phyloP scores from a whole-genome alignment of 1,284 basidiomycete species.

The Caloboletus firmus region DNA sequence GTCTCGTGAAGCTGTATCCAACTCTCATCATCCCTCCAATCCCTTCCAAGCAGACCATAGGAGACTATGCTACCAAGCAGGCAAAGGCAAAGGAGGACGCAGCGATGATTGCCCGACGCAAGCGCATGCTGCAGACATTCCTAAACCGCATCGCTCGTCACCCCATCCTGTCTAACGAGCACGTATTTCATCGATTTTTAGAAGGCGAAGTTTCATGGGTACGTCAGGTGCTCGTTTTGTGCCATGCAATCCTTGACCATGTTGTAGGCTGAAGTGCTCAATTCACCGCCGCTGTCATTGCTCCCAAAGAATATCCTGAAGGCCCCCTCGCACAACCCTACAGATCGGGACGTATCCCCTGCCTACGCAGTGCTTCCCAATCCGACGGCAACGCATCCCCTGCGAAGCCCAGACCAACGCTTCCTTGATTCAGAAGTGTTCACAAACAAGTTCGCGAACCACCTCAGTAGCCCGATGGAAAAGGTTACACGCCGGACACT shows the following conservation, averaged over 20 bases:
- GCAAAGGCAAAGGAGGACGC: slow-evolving; percentile 96
- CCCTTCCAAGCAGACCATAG: slow-evolving; percentile 93
- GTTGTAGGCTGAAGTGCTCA: slow-evolving; percentile 80
- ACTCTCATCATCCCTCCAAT: slow-evolving; percentile 98
- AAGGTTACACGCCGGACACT: slow-evolving; percentile 90
- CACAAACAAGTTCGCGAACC: slow-evolving; percentile 93
- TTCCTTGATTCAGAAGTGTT: slow-evolving; percentile 97
- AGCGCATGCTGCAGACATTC: slow-evolving; percentile 95
- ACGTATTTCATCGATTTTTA: slow-evolving; percentile 93
- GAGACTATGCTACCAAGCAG: slow-evolving; percentile 98
- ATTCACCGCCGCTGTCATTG: slow-evolving; percentile 86
- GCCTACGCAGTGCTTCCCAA: slow-evolving; percentile 87
- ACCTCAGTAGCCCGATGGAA: slow-evolving; percentile 91
- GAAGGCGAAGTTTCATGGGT: slow-evolving; percentile 97
- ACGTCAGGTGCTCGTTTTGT: slow-evolving; percentile 15
- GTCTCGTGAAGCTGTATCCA: slow-evolving; percentile 87
- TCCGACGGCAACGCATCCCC: slow-evolving; percentile 82
- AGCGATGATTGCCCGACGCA: slow-evolving; percentile 87
- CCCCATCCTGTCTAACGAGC: slow-evolving; percentile 91
- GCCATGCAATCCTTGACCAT: slow-evolving; percentile 4
- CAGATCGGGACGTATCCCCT: slow-evolving; percentile 70
- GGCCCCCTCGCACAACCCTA: slow-evolving; percentile 93
- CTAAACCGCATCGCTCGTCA: slow-evolving; percentile 87
- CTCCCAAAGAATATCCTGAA: slow-evolving; percentile 95
- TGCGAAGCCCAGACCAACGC: slow-evolving; percentile 87